These are phyloP conservation scores for Corniculantispora saksenae DNA, from an alignment of 2,329 filamentous ascomycete genomes.

Conservation along the genomic window DNA sequence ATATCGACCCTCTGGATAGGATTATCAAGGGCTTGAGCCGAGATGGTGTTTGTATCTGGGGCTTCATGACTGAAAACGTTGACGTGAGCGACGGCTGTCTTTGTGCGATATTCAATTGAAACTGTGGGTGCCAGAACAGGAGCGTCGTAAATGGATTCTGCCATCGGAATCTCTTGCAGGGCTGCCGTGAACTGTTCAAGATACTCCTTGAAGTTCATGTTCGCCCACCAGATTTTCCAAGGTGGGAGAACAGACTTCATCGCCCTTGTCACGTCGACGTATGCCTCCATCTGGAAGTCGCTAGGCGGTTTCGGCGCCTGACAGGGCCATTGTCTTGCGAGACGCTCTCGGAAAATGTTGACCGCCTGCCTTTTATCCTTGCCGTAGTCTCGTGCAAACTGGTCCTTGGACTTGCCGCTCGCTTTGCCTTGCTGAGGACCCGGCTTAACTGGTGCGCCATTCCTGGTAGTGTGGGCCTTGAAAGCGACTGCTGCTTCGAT, in stretches of 20 bases:
- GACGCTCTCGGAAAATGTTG: not conserved
- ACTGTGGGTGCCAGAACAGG: not conserved
- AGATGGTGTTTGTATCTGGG: not conserved
- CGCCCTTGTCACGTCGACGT: conserved; percentile 15
- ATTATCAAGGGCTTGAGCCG: not conserved
- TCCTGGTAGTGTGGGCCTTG: not conserved
- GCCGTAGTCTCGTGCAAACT: not conserved
- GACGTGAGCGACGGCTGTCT: not conserved
- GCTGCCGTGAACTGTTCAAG: not conserved
- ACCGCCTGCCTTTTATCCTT: not conserved
- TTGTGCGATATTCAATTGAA: not conserved
- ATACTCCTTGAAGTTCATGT: conserved; percentile 18
- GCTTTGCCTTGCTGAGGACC: not conserved
- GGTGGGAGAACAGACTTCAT: not conserved
- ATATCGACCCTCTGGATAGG: not conserved
- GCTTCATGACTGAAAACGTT: not conserved
- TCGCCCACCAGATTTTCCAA: conserved; percentile 23
- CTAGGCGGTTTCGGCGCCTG: not conserved
- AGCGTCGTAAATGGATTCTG: not conserved
- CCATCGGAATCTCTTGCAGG: not conserved
- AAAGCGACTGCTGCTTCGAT: not conserved
- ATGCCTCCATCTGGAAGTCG: not conserved
- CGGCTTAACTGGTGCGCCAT: conserved; percentile 1
- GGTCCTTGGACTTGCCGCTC: not conserved
- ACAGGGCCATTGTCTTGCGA: conserved; percentile 22